These are phyloP conservation scores for Serendipita sp. DNA, from an alignment of 768 basidiomycete species.

Conservation along the genomic window DNA sequence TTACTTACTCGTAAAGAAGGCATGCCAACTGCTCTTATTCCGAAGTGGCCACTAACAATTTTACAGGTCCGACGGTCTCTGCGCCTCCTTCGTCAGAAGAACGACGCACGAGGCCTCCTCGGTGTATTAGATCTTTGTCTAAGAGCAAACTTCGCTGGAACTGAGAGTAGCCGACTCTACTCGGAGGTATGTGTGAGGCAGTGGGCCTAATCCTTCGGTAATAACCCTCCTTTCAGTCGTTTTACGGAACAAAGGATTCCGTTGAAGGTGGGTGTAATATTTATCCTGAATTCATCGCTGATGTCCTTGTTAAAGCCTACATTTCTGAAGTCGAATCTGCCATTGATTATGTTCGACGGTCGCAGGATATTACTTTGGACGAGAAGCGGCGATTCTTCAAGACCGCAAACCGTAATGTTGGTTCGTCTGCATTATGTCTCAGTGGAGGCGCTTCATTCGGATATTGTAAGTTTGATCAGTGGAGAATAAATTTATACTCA, in stretches of 20 bases:
- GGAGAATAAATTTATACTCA: not conserved
- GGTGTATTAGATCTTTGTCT: constrained; percentile 86
- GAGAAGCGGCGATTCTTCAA: constrained; percentile 91
- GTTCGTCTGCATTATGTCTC: constrained; percentile 80
- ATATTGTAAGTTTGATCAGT: constrained; percentile 46
- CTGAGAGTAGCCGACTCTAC: constrained; percentile 74
- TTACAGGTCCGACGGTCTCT: constrained; percentile 60
- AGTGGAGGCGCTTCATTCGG: constrained; percentile 95
- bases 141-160: constrained; percentile 73
- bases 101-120: constrained; percentile 71
- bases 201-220: constrained; percentile 9
- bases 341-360: constrained; percentile 58
- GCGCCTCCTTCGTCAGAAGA: constrained; percentile 48
- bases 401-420: constrained; percentile 74
- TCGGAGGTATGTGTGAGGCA: constrained; percentile 44
- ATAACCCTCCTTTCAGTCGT: constrained; percentile 42
- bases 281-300: constrained; percentile 7
- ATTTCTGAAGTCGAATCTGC: constrained; percentile 62
- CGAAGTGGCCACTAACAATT: not conserved
- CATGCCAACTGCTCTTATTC: constrained; percentile 14
- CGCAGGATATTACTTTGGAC: constrained; percentile 56
- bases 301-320: constrained; percentile 36
- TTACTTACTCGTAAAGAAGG: constrained; percentile 71
- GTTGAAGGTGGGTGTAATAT: constrained; percentile 48
- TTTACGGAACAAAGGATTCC: constrained; percentile 75